A percentile compares a stretch with the other conserved stretches of the same genome.
These are phyloP conservation scores for Aureobasidium namibiae DNA, from an alignment of 2,329 filamentous ascomycete species.

Conservation along the genomic window DNA sequence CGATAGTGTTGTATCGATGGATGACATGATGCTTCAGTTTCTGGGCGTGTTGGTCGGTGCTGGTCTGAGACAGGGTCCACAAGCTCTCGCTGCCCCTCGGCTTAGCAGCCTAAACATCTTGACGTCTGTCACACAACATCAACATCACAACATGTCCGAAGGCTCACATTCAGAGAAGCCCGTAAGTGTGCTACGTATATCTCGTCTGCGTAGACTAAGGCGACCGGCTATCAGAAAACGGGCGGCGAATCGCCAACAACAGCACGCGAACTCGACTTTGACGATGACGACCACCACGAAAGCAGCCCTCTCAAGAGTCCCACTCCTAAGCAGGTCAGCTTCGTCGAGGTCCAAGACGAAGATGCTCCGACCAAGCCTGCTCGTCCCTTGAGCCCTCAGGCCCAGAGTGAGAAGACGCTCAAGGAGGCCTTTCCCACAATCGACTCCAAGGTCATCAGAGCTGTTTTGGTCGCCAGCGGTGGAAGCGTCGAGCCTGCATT, in stretches of 20 bases:
- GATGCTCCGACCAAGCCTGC: constrained; percentile 64
- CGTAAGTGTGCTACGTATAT: not conserved
- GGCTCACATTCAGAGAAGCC: constrained; percentile 5
- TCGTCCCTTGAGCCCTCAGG: constrained; percentile 68
- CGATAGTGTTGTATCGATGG: not conserved
- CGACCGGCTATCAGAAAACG: constrained; percentile 6
- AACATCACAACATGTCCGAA: constrained; percentile 9
- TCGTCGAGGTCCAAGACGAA: constrained; percentile 41
- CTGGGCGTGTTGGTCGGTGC: not conserved
- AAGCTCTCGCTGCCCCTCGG: not conserved
- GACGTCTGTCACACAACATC: not conserved
- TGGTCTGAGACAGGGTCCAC: not conserved
- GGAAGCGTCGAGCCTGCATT: constrained; percentile 90
- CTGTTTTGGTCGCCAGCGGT: constrained; percentile 76
- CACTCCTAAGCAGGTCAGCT: constrained; percentile 38
- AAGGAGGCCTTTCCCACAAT: constrained; percentile 90
- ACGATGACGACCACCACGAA: constrained; percentile 52
- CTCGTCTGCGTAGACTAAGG: not conserved
- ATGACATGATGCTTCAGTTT: not conserved
- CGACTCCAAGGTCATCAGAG: constrained; percentile 72
- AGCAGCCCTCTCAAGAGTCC: constrained; percentile 31
- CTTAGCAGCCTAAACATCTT: not conserved
- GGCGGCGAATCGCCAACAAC: constrained; percentile 28
- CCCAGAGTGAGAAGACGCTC: constrained; percentile 79
- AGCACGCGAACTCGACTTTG: constrained; percentile 35